Conservation (phyloP, 2,329 filamentous ascomycete species). For the Alternaria ventricosa region DNA sequence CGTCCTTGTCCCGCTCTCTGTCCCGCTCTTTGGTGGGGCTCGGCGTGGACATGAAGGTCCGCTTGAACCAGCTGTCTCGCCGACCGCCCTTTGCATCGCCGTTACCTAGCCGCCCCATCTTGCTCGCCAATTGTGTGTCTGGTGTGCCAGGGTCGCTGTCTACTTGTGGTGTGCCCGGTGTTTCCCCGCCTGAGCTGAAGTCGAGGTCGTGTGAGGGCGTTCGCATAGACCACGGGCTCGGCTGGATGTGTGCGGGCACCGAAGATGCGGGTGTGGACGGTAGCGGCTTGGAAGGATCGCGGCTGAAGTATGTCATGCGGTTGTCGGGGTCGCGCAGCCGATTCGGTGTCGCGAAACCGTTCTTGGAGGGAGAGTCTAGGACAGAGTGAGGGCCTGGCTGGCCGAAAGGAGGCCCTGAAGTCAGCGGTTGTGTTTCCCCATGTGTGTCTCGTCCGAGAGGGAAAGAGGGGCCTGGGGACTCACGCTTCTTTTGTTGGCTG, state of each 20-base stretch:
- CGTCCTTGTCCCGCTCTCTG: constrained; percentile 9
- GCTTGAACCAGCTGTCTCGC: constrained; percentile 41
- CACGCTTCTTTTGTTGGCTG: constrained; percentile 49
- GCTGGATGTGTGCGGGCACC: constrained; percentile 34
- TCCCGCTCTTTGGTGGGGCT: constrained; percentile 50
- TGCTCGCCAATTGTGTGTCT: constrained; percentile 42
- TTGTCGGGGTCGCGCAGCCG: constrained; percentile 58
- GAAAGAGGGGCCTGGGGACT: constrained; percentile 18
- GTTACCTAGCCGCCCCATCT: constrained; percentile 35
- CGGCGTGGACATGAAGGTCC: constrained; percentile 33
- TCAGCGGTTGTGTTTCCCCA: constrained; percentile 19
- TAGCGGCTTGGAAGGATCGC: constrained; percentile 46
- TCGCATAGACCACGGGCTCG: constrained; percentile 43
- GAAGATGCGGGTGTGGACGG: constrained; percentile 34
- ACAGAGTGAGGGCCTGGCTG: constrained; percentile 43
- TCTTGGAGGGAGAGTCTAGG: constrained; percentile 58
- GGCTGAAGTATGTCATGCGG: constrained; percentile 57
- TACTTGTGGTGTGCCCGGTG: constrained; percentile 54
- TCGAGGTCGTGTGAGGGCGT: constrained; percentile 48
- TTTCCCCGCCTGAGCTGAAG: constrained; percentile 58
- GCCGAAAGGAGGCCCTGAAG: constrained; percentile 12
- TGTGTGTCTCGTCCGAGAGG: not conserved
- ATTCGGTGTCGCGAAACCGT: constrained; percentile 41
- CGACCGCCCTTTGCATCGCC: constrained; percentile 40
- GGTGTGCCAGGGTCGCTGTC: constrained; percentile 54